Conservation (phyloP, 192 early-diverging fungal genomes). For the Gryganskiella cystojenkinii region DNA sequence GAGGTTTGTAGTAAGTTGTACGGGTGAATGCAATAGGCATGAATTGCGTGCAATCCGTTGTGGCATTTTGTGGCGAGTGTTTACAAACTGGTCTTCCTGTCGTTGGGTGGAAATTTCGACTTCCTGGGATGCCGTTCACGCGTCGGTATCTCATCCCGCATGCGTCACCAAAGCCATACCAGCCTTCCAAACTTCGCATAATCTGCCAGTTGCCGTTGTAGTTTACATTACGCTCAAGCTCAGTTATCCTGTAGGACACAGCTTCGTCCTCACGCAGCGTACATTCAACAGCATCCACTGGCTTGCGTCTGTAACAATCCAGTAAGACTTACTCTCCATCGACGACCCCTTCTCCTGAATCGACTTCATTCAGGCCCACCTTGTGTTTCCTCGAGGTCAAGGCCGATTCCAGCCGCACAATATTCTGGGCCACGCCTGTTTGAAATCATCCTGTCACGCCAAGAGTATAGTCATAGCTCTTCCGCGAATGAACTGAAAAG, state of each 20-base stretch:
- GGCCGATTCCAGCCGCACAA: slow-evolving; percentile 28
- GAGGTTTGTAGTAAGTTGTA: too few species aligned
- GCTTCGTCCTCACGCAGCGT: slow-evolving; percentile 5
- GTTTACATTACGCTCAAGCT: too few species aligned
- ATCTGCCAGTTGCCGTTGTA: too few species aligned
- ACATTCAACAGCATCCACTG: slow-evolving; percentile 12
- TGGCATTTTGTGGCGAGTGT: too few species aligned
- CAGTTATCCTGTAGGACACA: slow-evolving; percentile 15
- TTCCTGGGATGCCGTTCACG: too few species aligned
- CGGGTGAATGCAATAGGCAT: too few species aligned
- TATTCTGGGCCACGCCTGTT: slow-evolving; percentile 19
- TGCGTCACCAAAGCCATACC: too few species aligned
- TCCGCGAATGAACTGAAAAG: slow-evolving; percentile 20
- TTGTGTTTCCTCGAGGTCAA: slow-evolving; percentile 28
- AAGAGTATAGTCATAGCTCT: not conserved
- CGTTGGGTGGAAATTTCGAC: too few species aligned
- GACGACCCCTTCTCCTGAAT: not conserved
- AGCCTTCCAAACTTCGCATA: too few species aligned
- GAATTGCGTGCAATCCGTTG: too few species aligned
- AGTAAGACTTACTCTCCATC: not conserved
- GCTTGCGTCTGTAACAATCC: slow-evolving; percentile 20
- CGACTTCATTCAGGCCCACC: not conserved
- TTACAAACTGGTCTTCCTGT: too few species aligned
- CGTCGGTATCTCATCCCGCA: too few species aligned
- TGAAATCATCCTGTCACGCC: slow-evolving; percentile 22